Evolutionary conservation across 75 land plant genomes (phyloP).

Genomic region (Chamaecyparis obtusa): DNA sequence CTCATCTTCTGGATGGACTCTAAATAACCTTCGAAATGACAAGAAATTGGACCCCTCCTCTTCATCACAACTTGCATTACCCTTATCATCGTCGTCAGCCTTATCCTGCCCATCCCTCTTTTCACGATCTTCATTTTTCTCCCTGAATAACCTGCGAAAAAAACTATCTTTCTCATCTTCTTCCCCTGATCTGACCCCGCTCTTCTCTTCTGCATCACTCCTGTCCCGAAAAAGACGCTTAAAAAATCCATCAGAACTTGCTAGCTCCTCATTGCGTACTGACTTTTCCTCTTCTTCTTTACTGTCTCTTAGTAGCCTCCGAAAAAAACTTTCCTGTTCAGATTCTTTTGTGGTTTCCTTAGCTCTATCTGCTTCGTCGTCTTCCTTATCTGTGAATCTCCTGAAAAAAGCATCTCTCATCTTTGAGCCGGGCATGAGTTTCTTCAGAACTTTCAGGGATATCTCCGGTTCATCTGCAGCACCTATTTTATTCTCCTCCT

Average conservation of each 20-base stretch:
- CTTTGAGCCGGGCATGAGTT: slow-evolving; percentile 84
- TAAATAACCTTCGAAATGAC: slow-evolving; percentile 79
- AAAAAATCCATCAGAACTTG: slow-evolving; percentile 71
- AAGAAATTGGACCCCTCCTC: slow-evolving; percentile 81
- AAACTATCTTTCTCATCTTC: slow-evolving; percentile 76
- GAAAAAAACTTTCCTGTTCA: slow-evolving; percentile 71
- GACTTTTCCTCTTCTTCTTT: slow-evolving; percentile 57
- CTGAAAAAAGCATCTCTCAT: slow-evolving; percentile 82
- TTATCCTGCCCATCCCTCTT: slow-evolving; percentile 41
- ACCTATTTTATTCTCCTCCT: slow-evolving; percentile 44
- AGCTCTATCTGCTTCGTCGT: slow-evolving; percentile 60
- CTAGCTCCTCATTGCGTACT: slow-evolving; percentile 41
- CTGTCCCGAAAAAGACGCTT: slow-evolving; percentile 67
- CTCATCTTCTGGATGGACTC: slow-evolving; percentile 91
- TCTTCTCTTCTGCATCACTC: slow-evolving; percentile 33
- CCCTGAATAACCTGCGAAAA: slow-evolving; percentile 64
- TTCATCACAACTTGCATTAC: slow-evolving; percentile 52
- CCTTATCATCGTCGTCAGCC: slow-evolving; percentile 50
- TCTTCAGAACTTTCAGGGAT: slow-evolving; percentile 74
- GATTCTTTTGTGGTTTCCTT: slow-evolving; percentile 25
- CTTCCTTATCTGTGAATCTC: slow-evolving; percentile 78
- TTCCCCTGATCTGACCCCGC: slow-evolving; percentile 41
- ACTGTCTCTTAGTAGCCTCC: slow-evolving; percentile 48
- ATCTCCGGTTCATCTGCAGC: slow-evolving; percentile 66
- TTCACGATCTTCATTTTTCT: slow-evolving; percentile 55